Evolutionary conservation across 345 rosid species (phyloP), one percentile per base, ranked within the genome.

Genomic region (Euphorbia pulcherrima): DNA sequence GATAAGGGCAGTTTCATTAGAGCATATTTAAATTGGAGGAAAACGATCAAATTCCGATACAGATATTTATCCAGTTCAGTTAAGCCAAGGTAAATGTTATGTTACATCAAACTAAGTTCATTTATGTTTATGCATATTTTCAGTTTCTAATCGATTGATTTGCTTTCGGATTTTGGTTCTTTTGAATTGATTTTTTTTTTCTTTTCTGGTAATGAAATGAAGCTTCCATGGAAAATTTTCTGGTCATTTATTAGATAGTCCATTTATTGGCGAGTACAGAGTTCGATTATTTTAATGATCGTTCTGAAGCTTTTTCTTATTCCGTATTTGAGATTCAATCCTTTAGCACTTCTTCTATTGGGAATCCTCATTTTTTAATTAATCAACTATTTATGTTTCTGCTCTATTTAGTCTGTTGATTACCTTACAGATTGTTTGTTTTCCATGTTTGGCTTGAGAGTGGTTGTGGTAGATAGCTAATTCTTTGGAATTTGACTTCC

Each of bases 171-270:
- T 6, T 52, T n/a, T 52, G 27, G 23, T 52, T 2, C 23, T 52
- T 23, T n/a, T n/a, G 11, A 52, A 52, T n/a, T 52, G 27, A 52
- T 7, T 44, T 44, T 2, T 33, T n/a, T 33, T 7, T 3, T 14
- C n/a, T 58, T 58, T 17, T 58, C 7, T 33, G 37, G 37, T 33
- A 2, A 33, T 33, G 37, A 33, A 2, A 33, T 33, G 37, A 33
- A 33, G 37, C 37, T 2, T 33, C 37, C 37, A 33, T 18, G 23
- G 44, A 5, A 6, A 2, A 59, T 24, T 27, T 23, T 8, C 11
- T 67, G 71, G 70, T 52, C 27, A 20, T 40, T 67, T 39, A 20
- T 67, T 24, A 3, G 5, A 57, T 23, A 7, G 58, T 7, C 6
- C 21, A 18, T 59, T 59, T 18, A 11, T 20, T 8, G 28, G 28